Evolutionary conservation across 2,329 filamentous ascomycete genomes (phyloP).

Genomic region (Talaromyces sp.): DNA sequence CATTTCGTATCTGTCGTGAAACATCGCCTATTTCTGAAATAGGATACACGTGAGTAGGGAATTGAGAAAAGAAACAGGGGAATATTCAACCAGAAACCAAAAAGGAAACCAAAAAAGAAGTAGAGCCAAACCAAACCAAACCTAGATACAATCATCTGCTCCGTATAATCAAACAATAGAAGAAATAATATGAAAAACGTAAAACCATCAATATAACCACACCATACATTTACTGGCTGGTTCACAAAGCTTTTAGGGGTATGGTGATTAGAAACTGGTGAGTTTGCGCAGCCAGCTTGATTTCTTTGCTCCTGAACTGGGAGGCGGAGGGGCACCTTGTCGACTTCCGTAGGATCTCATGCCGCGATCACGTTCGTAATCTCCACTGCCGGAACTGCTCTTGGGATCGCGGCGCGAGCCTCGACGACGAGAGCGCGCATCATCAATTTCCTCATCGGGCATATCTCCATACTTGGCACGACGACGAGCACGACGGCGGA

Average conservation of each 20-base stretch:
- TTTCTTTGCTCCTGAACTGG: slow-evolving; percentile 36
- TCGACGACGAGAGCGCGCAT: slow-evolving; percentile 36
- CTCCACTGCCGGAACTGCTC: slow-evolving; percentile 46
- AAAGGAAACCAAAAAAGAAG: neutral
- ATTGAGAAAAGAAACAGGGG: neutral
- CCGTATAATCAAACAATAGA: slow-evolving; percentile 1
- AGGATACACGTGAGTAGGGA: neutral
- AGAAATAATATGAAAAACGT: neutral
- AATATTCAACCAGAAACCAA: neutral
- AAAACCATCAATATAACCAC: neutral
- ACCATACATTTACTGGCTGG: neutral
- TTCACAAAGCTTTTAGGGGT: neutral
- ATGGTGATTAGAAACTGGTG: slow-evolving; percentile 32
- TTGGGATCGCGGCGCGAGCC: slow-evolving; percentile 39
- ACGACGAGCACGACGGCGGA: slow-evolving; percentile 42
- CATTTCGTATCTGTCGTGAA: slow-evolving; percentile 15
- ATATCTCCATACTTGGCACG: slow-evolving; percentile 41
- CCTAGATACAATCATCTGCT: neutral
- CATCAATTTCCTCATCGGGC: slow-evolving; percentile 45
- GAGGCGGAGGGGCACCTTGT: slow-evolving; percentile 25
- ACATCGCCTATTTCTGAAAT: neutral
- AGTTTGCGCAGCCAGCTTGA: slow-evolving; percentile 50
- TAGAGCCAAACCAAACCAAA: neutral
- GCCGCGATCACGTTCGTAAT: slow-evolving; percentile 42
- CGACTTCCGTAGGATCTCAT: slow-evolving; percentile 34